Evolutionary conservation across 2,329 filamentous ascomycete species (phyloP).

Genomic region (Aureobasidium vineae): DNA sequence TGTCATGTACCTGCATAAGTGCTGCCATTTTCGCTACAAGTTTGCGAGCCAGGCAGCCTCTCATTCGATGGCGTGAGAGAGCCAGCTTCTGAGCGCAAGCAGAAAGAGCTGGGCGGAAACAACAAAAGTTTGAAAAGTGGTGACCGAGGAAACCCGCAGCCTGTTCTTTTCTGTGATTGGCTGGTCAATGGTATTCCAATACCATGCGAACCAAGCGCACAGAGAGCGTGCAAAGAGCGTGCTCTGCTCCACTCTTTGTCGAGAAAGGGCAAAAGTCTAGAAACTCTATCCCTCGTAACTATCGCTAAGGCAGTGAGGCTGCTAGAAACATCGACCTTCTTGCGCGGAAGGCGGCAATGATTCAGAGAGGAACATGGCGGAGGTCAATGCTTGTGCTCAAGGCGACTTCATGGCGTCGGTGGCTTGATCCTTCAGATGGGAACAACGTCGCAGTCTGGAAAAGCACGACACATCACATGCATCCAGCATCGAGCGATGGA

Average conservation of each 20-base stretch:
- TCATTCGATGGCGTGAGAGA: not conserved
- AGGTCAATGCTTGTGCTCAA: constrained; percentile 7
- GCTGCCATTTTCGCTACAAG: not conserved
- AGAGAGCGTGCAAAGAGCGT: not conserved
- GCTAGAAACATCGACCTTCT: not conserved
- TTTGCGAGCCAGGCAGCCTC: not conserved
- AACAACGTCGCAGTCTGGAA: not conserved
- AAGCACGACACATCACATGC: constrained; percentile 23
- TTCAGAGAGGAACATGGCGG: constrained; percentile 12
- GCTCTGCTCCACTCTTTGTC: constrained; percentile 13
- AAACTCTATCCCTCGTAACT: not conserved
- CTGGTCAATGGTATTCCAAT: not conserved
- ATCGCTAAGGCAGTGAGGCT: not conserved
- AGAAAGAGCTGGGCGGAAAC: not conserved
- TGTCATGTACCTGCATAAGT: constrained; percentile 19
- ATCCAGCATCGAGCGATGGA: constrained; percentile 12
- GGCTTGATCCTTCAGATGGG: constrained; percentile 6
- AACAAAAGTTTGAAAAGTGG: constrained; percentile 2
- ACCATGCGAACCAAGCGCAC: constrained; percentile 1
- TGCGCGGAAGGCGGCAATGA: constrained; percentile 14
- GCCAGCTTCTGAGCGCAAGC: not conserved
- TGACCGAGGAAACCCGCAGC: constrained; percentile 8
- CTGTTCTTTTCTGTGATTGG: constrained; percentile 11
- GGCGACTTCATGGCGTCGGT: constrained; percentile 16
- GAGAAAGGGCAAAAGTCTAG: not conserved